Evolutionary conservation across 1,139 yeast species (phyloP).

Genomic region (Spathaspora sp.): DNA sequence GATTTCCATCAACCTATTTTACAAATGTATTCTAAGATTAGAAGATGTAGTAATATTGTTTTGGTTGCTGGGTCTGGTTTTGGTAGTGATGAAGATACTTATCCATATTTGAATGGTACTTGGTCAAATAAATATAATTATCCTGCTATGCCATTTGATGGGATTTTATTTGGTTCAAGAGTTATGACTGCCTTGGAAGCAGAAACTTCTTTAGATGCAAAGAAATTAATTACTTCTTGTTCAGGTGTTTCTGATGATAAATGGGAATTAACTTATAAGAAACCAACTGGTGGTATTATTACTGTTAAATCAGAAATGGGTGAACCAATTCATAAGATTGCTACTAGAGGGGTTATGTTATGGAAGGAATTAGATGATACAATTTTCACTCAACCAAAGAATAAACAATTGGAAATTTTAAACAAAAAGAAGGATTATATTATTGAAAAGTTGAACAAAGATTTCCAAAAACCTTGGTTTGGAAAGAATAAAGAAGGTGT

Average conservation of each 20-base stretch:
- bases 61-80: slow-evolving; percentile 98
- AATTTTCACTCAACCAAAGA: slow-evolving; percentile 86
- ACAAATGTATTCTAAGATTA: slow-evolving; percentile 92
- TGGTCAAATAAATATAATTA: slow-evolving; percentile 86
- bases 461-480: slow-evolving; percentile 98
- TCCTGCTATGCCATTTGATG: slow-evolving; percentile 99
- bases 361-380: slow-evolving; percentile 98
- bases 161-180: slow-evolving; percentile 93
- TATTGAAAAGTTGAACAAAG: slow-evolving; percentile 81
- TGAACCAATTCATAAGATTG: slow-evolving; percentile 97
- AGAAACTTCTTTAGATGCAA: slow-evolving; percentile 89
- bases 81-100: slow-evolving; percentile 95
- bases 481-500: slow-evolving; percentile 75
- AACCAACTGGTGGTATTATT: slow-evolving; percentile 94
- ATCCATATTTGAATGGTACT: slow-evolving; percentile 94
- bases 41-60: slow-evolving; percentile 86
- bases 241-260: slow-evolving; percentile 83
- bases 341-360: slow-evolving; percentile 94
- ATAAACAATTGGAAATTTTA: slow-evolving; percentile 80
- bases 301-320: slow-evolving; percentile 99
- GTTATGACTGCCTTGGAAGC: slow-evolving; percentile 98
- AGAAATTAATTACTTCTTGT: slow-evolving; percentile 85
- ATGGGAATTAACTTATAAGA: slow-evolving; percentile 95
- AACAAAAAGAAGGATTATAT: slow-evolving; percentile 83
- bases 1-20: slow-evolving; percentile 97